Percentiles rank a stretch among this genome's conserved stretches.
Conservation (phyloP, 1,284 basidiomycete genomes). For the Sanguinoderma infundibulare region DNA sequence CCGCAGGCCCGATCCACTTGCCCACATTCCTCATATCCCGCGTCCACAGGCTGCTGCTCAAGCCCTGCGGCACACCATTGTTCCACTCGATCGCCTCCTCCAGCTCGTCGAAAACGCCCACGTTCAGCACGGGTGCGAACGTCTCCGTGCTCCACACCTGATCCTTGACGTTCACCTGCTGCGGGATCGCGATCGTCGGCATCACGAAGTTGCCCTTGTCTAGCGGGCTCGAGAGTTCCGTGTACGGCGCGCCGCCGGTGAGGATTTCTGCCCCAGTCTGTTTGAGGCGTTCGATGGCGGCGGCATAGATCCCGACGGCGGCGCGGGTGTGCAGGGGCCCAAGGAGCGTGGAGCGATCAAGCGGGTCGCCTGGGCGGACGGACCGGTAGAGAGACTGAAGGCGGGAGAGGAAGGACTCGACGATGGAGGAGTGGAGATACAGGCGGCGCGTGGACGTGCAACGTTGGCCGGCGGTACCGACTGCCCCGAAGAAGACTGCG, state of each 20-base stretch:
- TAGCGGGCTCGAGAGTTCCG: slow-evolving; percentile 47
- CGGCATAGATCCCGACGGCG: slow-evolving; percentile 71
- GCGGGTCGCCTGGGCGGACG: slow-evolving; percentile 82
- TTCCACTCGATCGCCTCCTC: slow-evolving; percentile 93
- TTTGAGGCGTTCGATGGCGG: slow-evolving; percentile 68
- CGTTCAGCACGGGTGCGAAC: slow-evolving; percentile 88
- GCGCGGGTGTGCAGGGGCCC: slow-evolving; percentile 83
- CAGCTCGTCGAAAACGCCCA: slow-evolving; percentile 87
- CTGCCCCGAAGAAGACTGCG: slow-evolving; percentile 90
- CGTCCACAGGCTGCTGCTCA: slow-evolving; percentile 93
- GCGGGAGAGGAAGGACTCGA: slow-evolving; percentile 74
- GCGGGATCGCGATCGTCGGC: slow-evolving; percentile 83
- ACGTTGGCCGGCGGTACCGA: slow-evolving; percentile 94
- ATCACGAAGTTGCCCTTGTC: slow-evolving; percentile 84
- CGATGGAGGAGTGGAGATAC: slow-evolving; percentile 84
- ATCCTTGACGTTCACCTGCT: slow-evolving; percentile 53
- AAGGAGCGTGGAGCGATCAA: slow-evolving; percentile 73
- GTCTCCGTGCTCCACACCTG: slow-evolving; percentile 82
- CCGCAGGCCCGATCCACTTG: slow-evolving; percentile 89
- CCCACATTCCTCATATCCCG: slow-evolving; percentile 81
- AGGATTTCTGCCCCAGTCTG: slow-evolving; percentile 78
- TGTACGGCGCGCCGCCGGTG: slow-evolving; percentile 65
- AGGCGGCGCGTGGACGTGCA: slow-evolving; percentile 94
- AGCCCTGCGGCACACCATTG: slow-evolving; percentile 90
- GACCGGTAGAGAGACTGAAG: slow-evolving; percentile 76